Conservation (phyloP, 2,329 filamentous ascomycete species). For the Shiraia sp. region DNA sequence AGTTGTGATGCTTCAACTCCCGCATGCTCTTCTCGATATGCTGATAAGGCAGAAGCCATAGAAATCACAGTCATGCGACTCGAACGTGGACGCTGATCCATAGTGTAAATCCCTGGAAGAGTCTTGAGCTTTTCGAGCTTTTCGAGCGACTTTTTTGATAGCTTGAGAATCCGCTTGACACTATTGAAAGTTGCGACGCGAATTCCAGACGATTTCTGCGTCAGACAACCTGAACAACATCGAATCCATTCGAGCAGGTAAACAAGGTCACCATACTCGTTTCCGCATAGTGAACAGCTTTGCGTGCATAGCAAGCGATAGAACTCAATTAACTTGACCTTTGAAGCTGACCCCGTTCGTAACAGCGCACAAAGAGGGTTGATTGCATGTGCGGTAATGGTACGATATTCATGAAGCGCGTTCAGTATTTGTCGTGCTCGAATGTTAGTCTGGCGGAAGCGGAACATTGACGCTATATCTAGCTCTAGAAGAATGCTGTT, state of each 20-base stretch:
- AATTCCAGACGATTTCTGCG: conserved; percentile 15
- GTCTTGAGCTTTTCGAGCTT: conserved; percentile 32
- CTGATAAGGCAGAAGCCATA: background rate
- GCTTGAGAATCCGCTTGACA: conserved; percentile 1
- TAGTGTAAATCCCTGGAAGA: conserved; percentile 29
- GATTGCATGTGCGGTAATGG: conserved; percentile 23
- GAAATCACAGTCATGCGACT: background rate
- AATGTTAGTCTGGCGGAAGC: conserved; percentile 34
- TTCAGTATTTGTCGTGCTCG: conserved; percentile 24
- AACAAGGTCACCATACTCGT: conserved; percentile 24
- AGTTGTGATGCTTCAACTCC: background rate
- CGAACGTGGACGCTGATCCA: conserved; percentile 13
- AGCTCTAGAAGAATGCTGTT: conserved; percentile 28
- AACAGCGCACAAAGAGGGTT: conserved; percentile 38
- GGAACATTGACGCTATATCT: conserved; percentile 40
- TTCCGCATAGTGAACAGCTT: conserved; percentile 26
- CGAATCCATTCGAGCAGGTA: conserved; percentile 23
- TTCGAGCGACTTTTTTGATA: conserved; percentile 16
- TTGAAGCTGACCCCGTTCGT: conserved; percentile 25
- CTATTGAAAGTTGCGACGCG: conserved; percentile 8
- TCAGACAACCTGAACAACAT: conserved; percentile 35
- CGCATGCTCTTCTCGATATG: background rate
- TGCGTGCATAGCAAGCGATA: conserved; percentile 29
- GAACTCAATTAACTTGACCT: conserved; percentile 26
- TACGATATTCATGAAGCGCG: conserved; percentile 28